Conservation (phyloP, 805 yeast genomes). For the Candida xyloterini region DNA sequence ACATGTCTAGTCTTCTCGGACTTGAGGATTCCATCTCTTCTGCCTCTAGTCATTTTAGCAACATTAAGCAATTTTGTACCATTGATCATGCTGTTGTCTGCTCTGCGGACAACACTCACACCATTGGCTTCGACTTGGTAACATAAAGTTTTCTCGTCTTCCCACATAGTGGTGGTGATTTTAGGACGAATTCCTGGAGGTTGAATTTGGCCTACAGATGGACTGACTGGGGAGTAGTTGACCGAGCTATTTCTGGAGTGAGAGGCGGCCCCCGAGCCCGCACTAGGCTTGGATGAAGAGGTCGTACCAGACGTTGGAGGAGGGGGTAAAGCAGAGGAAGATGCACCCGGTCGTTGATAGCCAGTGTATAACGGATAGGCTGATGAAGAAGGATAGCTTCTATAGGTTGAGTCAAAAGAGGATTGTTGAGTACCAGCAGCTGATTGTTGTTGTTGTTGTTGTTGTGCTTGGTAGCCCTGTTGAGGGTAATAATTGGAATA, state of each 20-base stretch:
- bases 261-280: conserved; percentile 7
- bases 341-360: conserved; percentile 15
- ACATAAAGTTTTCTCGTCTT: conserved; percentile 64
- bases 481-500: conserved; percentile 19
- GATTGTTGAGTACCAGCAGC: conserved; percentile 16
- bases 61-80: conserved; percentile 66
- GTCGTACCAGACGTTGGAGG: conserved; percentile 11
- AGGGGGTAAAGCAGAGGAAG: conserved; percentile 13
- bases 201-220: conserved; percentile 37
- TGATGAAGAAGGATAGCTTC: conserved; percentile 17
- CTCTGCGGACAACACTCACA: conserved; percentile 60
- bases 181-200: conserved; percentile 50
- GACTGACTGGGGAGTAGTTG: conserved; percentile 25
- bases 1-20: conserved; percentile 62
- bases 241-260: conserved; percentile 14
- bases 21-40: conserved; percentile 67
- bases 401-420: conserved; percentile 17
- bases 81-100: conserved; percentile 67
- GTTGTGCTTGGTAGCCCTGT: conserved; percentile 20
- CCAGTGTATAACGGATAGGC: conserved; percentile 19
- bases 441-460: conserved; percentile 16
- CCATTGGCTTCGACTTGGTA: conserved; percentile 68
- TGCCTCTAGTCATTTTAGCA: conserved; percentile 67
- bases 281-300: conserved; percentile 8
- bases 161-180: conserved; percentile 70